Base-by-base conservation (phyloP, 1,284 basidiomycete genomes). In the Cryptococcus sp. region DNA sequence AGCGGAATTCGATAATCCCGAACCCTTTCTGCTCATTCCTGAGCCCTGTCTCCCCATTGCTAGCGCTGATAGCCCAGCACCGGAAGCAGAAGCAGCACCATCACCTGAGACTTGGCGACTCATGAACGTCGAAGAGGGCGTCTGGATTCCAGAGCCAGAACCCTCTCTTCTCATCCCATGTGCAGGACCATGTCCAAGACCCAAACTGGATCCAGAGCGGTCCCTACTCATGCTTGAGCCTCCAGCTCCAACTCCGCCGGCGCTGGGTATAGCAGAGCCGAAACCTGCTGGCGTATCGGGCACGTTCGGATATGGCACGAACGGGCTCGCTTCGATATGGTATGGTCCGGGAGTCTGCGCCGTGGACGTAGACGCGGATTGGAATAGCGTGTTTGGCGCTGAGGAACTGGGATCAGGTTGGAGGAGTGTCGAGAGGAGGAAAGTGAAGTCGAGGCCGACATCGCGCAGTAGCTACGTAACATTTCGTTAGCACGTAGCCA, bases 371-470 rank as follows among this genome's bases (percentile, higher is more conserved):
- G 46, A 19, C 5, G 51, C 38, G 51, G 51, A 31, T 40, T 63
- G 47, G 52, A 68, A 69, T 5, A 60, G 46, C 5, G 60, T 61
- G 41, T 64, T 53, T 5, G 63, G 58, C 23, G 40, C 11, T 20
- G 57, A 44, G 7, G 55, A 40, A 25, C 31, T 54, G 1, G 65
- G 61, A 42, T 73, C 69, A n/a, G 69, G 68, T 39, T 69, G 70
- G 11, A 93, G 83, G 3, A 92, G 82, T 23, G 85, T 84, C 50
- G 89, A 86, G 23, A 96, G 81, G 17, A 94, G 82, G 80, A 88
- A 93, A 25, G 88, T 88, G 73, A 96, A 96, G 79, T 96, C 93
- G 27, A 96, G 85, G 0, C 93, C 93, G 69, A 88, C 92, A 70
- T 96, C 93, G 79, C 92, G 88, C 15, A 94, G 81, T 2, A 93